These are phyloP conservation scores for Cucurbita argyrosperma DNA, from an alignment of 306 rosid species.

Conservation along the genomic window DNA sequence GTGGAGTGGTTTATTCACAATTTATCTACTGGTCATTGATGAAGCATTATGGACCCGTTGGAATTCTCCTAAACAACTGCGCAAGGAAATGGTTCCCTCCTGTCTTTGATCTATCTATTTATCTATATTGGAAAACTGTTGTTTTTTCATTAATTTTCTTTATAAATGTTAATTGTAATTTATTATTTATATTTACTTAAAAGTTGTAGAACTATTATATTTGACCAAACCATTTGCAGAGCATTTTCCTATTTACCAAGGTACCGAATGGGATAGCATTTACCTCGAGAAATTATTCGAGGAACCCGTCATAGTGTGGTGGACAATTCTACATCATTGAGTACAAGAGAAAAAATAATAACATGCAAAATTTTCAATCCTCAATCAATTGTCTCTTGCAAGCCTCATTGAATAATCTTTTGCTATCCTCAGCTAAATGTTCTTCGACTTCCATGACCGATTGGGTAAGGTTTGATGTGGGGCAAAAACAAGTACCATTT, in stretches of 20 bases:
- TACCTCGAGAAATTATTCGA: not conserved
- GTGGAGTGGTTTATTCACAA: not conserved
- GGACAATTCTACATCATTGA: too few species aligned
- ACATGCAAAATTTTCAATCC: not conserved
- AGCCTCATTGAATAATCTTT: too few species aligned
- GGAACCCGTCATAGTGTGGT: not conserved
- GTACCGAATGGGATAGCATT: not conserved
- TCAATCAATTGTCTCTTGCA: fast-evolving
- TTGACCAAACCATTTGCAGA: not conserved
- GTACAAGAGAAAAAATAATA: not conserved
- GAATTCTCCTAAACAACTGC: not conserved
- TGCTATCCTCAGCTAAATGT: not conserved
- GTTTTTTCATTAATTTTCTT: not conserved
- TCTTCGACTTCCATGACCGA: not conserved
- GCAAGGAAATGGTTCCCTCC: not conserved
- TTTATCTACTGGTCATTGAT: not conserved
- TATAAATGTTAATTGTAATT: not conserved
- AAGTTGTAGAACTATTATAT: not conserved
- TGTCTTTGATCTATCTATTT: not conserved
- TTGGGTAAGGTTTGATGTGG: not conserved
- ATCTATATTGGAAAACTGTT: not conserved
- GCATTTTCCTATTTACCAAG: not conserved
- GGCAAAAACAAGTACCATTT: not conserved
- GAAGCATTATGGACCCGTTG: not conserved
- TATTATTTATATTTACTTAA: not conserved